Conservation (phyloP, 225 moss, liverwort and hornwort genomes). For the Physcomitrium patens region DNA sequence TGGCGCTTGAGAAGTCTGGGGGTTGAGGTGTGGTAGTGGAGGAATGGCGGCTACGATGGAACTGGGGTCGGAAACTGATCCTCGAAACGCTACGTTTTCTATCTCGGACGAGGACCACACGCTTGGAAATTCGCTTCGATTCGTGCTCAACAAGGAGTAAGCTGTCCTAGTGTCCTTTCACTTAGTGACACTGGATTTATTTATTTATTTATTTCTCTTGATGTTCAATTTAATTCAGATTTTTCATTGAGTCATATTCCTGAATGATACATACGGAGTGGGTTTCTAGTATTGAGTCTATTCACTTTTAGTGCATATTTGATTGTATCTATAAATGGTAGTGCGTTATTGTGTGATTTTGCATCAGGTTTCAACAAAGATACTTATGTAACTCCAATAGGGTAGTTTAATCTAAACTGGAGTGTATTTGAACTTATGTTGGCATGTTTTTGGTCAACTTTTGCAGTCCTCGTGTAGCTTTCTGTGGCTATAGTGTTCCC, state of each 20-base stretch:
- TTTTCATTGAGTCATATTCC: neutral
- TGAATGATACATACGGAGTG: neutral
- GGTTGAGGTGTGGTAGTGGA: neutral
- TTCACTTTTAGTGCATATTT: neutral
- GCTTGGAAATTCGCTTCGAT: slow-evolving; percentile 52
- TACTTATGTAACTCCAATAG: neutral
- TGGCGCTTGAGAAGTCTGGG: neutral
- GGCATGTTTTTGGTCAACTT: slow-evolving; percentile 7
- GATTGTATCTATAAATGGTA: neutral
- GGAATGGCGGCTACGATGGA: slow-evolving; percentile 51
- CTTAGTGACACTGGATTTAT: neutral
- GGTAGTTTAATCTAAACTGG: neutral
- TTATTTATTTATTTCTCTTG: neutral
- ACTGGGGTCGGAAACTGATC: slow-evolving; percentile 44
- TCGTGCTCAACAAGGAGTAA: slow-evolving; percentile 56
- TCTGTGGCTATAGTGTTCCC: slow-evolving; percentile 88
- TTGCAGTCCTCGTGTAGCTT: slow-evolving; percentile 83
- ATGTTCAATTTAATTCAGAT: neutral
- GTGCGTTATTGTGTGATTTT: neutral
- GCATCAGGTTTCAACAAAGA: neutral
- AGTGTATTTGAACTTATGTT: neutral
- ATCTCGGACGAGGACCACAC: slow-evolving; percentile 53
- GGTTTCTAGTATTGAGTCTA: neutral
- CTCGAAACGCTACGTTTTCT: slow-evolving; percentile 43
- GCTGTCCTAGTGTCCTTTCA: slow-evolving; percentile 8